Percentiles rank a stretch among this genome's conserved stretches.
phyloP scores from a whole-genome alignment of 768 basidiomycete species.

The Lactarius quietus region DNA sequence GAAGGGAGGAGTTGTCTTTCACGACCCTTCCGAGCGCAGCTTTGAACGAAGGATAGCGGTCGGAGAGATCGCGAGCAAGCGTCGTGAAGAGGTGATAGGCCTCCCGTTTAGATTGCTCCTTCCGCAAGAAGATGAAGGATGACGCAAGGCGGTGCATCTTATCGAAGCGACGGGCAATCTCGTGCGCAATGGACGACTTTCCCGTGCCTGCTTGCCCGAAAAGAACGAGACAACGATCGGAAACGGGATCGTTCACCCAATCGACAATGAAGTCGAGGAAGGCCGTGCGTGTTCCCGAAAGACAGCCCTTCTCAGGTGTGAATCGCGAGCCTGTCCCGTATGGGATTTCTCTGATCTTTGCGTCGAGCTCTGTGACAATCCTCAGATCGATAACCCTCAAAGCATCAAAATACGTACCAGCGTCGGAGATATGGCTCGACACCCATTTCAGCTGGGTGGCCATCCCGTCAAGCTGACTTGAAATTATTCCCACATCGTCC shows the following conservation, averaged over 20 bases:
- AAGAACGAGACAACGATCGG: neutral
- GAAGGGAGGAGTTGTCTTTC: neutral
- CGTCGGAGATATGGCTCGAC: neutral
- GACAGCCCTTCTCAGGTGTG: too few species aligned
- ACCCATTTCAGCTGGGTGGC: neutral
- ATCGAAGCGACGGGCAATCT: neutral
- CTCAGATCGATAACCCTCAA: neutral
- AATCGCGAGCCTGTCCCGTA: too few species aligned
- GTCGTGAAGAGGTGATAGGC: neutral
- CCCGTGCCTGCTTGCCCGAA: neutral
- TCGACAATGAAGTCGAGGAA: neutral
- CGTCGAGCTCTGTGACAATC: neutral
- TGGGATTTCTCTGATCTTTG: too few species aligned
- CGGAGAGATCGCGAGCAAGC: neutral
- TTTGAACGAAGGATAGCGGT: neutral
- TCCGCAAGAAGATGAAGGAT: neutral
- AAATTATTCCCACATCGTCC: neutral
- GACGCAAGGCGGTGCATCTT: neutral
- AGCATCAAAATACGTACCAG: neutral
- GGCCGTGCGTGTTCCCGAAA: too few species aligned
- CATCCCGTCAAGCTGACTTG: neutral
- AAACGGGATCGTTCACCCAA: neutral
- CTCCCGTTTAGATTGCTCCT: neutral
- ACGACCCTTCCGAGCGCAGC: neutral
- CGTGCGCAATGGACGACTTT: neutral